Conservation (phyloP, 768 basidiomycete species). For the Rhizopogon sp. region DNA sequence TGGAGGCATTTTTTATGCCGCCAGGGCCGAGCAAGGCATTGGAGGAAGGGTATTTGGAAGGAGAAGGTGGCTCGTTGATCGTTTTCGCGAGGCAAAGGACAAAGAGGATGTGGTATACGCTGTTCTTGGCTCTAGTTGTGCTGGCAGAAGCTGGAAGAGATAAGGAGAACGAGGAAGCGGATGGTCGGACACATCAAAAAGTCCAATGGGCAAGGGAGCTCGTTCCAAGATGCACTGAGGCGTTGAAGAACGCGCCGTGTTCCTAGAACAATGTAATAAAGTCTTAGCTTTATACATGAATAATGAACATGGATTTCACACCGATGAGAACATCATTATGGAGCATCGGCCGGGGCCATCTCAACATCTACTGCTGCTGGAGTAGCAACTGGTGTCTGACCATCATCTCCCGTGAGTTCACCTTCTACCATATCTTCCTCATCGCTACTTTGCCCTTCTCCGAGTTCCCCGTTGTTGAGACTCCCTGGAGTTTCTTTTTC, state of each 20-base stretch:
- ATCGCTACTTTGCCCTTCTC: constrained; percentile 30
- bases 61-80: constrained; percentile 42
- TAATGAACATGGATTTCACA: neutral
- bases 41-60: constrained; percentile 51
- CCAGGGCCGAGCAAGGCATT: constrained; percentile 45
- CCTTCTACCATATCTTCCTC: constrained; percentile 35
- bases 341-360: constrained; percentile 11
- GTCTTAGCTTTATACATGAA: neutral
- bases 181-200: constrained; percentile 19
- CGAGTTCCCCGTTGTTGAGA: constrained; percentile 20
- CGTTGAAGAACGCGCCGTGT: constrained; percentile 38
- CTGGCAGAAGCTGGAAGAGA: constrained; percentile 37
- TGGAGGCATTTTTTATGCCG: constrained; percentile 59
- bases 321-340: neutral
- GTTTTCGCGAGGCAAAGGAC: constrained; percentile 65
- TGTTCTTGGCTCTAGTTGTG: constrained; percentile 55
- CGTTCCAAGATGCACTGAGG: constrained; percentile 34
- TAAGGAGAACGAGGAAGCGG: constrained; percentile 10
- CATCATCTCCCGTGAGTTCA: constrained; percentile 27
- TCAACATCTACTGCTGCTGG: constrained; percentile 17
- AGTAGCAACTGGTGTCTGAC: constrained; percentile 16
- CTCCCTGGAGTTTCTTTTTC: constrained; percentile 10
- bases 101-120: constrained; percentile 72
- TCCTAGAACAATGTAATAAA: constrained; percentile 14
- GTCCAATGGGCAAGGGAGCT: constrained; percentile 36